Base-by-base conservation (phyloP, 1,284 basidiomycete species). In the Chondrostereum purpureum region DNA sequence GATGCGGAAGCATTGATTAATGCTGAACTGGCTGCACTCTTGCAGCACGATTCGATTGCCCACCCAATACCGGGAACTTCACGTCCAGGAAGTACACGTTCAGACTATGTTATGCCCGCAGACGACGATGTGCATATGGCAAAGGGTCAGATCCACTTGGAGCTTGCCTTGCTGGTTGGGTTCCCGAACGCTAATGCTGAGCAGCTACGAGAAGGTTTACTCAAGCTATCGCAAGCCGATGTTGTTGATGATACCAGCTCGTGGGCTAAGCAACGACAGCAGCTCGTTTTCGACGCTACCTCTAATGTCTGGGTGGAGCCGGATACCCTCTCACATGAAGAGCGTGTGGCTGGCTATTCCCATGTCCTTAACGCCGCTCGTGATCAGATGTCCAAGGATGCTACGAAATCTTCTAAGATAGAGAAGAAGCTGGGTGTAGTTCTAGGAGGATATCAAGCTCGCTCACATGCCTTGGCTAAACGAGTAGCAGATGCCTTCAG, bases 381-480 rank as follows among this genome's bases (percentile, higher is more conserved):
- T 18, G 81, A 83, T n/a, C 65, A 68, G 38, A 92, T 99, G 83
- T 67, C 80, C n/a, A 80, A 78, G 56, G 87, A 91, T 57, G 90
- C 91, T 0, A 76, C 72, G 39, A 88, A 86, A 57, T 86, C 89
- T 0, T 67, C 78, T 34, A 99, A 98, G 68, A 64, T 77, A 3
- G 96, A 99, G 71, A 97, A 95, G 78, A 94, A 92, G 64, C 78
- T 99, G 14, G 77, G 72, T 11, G 82, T 95, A 52, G 77, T 82
- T 17, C 76, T 99, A 5, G 94, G 93, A 34, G 96, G 96, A 2
- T 99, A 99, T 65, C 80, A 90, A 58, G 77, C 78, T 31, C 80
- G 95, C 12, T 83, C 84, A 35, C 75, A 75, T 54, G 78, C 80
- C 36, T 72, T 95, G 5, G 69, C 74, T 12, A 80, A 80, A 57